Evolutionary conservation across 2,329 filamentous ascomycete genomes (phyloP).

Genomic region (Aspergillus sp.): DNA sequence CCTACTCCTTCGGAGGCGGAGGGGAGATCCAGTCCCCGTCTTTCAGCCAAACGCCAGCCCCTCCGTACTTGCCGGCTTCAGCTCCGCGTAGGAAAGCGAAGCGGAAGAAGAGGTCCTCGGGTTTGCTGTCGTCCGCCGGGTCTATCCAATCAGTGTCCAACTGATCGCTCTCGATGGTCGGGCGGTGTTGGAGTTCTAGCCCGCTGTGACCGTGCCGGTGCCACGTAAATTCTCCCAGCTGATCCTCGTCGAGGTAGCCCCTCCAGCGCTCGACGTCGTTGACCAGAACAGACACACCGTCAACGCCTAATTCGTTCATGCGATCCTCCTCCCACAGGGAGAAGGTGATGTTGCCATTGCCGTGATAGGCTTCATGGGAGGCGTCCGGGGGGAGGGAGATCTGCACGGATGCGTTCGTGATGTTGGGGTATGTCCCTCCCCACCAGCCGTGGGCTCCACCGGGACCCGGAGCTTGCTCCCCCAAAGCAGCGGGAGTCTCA

Average conservation of each 20-base stretch:
- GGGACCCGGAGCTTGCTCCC: slow-evolving; percentile 48
- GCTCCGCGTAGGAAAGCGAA: slow-evolving; percentile 47
- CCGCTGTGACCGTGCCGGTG: slow-evolving; percentile 41
- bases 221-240: slow-evolving; percentile 52
- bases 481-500: slow-evolving; percentile 72
- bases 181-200: slow-evolving; percentile 31
- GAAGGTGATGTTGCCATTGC: slow-evolving; percentile 49
- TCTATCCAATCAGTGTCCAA: slow-evolving; percentile 12
- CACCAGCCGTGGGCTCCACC: slow-evolving; percentile 43
- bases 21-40: slow-evolving; percentile 37
- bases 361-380: slow-evolving; percentile 29
- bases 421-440: slow-evolving; percentile 50
- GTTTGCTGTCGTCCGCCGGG: slow-evolving; percentile 27
- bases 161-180: slow-evolving; percentile 24
- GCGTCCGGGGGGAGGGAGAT: slow-evolving; percentile 44
- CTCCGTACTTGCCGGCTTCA: slow-evolving; percentile 39
- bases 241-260: slow-evolving; percentile 53
- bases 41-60: slow-evolving; percentile 39
- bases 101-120: slow-evolving; percentile 46
- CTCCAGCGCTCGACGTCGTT: slow-evolving; percentile 64
- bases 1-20: slow-evolving; percentile 24
- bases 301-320: slow-evolving; percentile 43
- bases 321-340: slow-evolving; percentile 40
- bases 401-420: slow-evolving; percentile 47
- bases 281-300: slow-evolving; percentile 60